phyloP scores from a whole-genome alignment of 2,329 filamentous ascomycete species.

The Arachnomyces sp. region DNA sequence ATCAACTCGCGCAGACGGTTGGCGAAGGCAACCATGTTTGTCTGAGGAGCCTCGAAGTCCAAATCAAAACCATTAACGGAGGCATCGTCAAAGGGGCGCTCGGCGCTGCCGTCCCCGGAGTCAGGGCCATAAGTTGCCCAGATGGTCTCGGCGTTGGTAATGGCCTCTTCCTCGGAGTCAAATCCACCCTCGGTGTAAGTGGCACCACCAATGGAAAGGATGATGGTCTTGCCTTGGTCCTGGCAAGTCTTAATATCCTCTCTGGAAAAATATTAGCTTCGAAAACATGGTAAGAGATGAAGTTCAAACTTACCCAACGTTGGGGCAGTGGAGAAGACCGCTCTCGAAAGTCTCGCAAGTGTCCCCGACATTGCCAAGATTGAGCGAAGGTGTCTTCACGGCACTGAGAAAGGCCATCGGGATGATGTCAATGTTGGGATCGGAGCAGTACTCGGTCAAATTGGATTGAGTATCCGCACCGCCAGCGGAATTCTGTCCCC shows the following conservation, averaged over 20 bases:
- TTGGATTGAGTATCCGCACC: conserved; percentile 24
- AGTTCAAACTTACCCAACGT: conserved; percentile 51
- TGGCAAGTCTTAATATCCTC: conserved; percentile 54
- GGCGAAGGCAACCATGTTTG: conserved; percentile 57
- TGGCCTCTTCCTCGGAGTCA: conserved; percentile 44
- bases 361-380: conserved; percentile 59
- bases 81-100: conserved; percentile 60
- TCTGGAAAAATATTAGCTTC: conserved; percentile 18
- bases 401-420: conserved; percentile 56
- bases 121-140: conserved; percentile 65
- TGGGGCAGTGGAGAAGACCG: conserved; percentile 52
- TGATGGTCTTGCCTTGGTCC: conserved; percentile 58
- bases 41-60: conserved; percentile 58
- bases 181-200: conserved; percentile 65
- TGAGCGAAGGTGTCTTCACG: conserved; percentile 49
- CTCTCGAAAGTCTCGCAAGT: conserved; percentile 55
- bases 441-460: background rate
- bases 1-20: conserved; percentile 50
- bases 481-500: conserved; percentile 61
- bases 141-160: conserved; percentile 52
- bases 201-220: conserved; percentile 64
- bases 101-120: conserved; percentile 33
- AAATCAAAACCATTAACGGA: conserved; percentile 70
- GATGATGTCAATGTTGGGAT: conserved; percentile 44
- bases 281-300: conserved; percentile 8